These are phyloP conservation scores for Seiridium cupressi DNA, from an alignment of 2,329 filamentous ascomycete genomes.

Conservation along the genomic window DNA sequence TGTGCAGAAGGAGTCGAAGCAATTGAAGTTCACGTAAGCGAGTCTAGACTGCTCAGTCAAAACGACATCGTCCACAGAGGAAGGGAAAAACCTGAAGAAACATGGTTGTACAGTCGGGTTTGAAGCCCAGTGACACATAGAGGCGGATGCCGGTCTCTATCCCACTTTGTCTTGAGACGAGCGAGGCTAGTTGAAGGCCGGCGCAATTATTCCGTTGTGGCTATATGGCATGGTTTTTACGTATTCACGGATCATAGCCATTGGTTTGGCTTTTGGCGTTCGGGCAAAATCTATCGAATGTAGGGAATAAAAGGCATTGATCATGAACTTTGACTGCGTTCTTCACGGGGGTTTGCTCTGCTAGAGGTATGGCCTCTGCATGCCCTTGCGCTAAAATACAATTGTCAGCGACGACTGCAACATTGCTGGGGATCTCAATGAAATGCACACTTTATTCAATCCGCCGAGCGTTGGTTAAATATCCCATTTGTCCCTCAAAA, in stretches of 20 bases:
- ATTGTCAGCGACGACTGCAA: too few species aligned
- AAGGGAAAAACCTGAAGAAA: not conserved
- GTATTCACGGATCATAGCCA: constrained; percentile 8
- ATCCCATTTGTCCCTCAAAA: too few species aligned
- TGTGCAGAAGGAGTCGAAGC: constrained; percentile 62
- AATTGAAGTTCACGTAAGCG: constrained; percentile 51
- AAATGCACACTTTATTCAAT: too few species aligned
- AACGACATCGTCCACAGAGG: not conserved
- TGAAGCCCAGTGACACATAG: too few species aligned
- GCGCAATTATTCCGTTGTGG: not conserved
- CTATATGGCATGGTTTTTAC: not conserved
- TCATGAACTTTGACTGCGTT: not conserved
- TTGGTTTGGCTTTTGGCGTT: constrained; percentile 13
- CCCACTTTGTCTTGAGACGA: too few species aligned
- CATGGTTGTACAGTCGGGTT: too few species aligned
- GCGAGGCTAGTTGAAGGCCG: not conserved
- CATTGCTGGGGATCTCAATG: too few species aligned
- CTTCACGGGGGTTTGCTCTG: too few species aligned
- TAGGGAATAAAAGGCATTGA: constrained; percentile 8
- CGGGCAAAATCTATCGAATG: constrained; percentile 3
- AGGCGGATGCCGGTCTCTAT: too few species aligned
- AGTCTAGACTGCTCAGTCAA: not conserved
- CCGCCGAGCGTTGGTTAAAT: too few species aligned
- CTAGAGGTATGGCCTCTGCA: too few species aligned
- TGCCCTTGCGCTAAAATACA: too few species aligned